Conservation (phyloP, 2,329 filamentous ascomycete genomes). For the Pseudophaeomoniella oleicola region DNA sequence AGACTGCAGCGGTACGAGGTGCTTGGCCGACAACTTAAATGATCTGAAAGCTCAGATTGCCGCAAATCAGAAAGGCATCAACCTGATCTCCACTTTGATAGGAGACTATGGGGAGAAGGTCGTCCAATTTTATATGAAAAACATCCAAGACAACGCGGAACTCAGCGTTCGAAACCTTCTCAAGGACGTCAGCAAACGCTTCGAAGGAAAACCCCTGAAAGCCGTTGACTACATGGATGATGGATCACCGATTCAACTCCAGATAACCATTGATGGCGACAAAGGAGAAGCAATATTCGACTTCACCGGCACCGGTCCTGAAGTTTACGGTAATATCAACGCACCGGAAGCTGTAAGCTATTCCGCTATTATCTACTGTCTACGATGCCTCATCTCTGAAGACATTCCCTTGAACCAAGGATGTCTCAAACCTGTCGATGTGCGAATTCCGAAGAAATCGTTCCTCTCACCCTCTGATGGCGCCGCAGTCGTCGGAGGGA, state of each 20-base stretch:
- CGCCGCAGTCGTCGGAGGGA: slow-evolving; percentile 70
- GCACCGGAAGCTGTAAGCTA: slow-evolving; percentile 71
- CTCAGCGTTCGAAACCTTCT: slow-evolving; percentile 59
- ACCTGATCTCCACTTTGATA: slow-evolving; percentile 59
- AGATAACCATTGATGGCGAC: slow-evolving; percentile 54
- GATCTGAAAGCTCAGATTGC: slow-evolving; percentile 79
- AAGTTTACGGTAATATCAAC: slow-evolving; percentile 70
- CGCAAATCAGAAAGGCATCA: slow-evolving; percentile 75
- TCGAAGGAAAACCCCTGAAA: slow-evolving; percentile 54
- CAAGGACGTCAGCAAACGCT: slow-evolving; percentile 52
- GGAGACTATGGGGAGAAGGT: slow-evolving; percentile 63
- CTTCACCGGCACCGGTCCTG: slow-evolving; percentile 62
- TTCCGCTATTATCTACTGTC: slow-evolving; percentile 73
- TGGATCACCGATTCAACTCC: slow-evolving; percentile 61
- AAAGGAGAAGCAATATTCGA: slow-evolving; percentile 68
- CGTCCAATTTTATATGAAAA: slow-evolving; percentile 72
- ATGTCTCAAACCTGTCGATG: slow-evolving; percentile 61
- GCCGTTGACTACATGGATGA: slow-evolving; percentile 81
- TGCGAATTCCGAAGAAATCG: slow-evolving; percentile 56
- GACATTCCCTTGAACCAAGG: slow-evolving; percentile 82
- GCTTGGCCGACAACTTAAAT: slow-evolving; percentile 69
- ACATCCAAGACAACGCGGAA: slow-evolving; percentile 70
- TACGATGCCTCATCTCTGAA: slow-evolving; percentile 64
- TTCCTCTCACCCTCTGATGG: slow-evolving; percentile 63
- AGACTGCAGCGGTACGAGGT: slow-evolving; percentile 65